These are phyloP conservation scores for Sophora flavescens DNA, from an alignment of 306 rosid genomes.

Conservation along the genomic window DNA sequence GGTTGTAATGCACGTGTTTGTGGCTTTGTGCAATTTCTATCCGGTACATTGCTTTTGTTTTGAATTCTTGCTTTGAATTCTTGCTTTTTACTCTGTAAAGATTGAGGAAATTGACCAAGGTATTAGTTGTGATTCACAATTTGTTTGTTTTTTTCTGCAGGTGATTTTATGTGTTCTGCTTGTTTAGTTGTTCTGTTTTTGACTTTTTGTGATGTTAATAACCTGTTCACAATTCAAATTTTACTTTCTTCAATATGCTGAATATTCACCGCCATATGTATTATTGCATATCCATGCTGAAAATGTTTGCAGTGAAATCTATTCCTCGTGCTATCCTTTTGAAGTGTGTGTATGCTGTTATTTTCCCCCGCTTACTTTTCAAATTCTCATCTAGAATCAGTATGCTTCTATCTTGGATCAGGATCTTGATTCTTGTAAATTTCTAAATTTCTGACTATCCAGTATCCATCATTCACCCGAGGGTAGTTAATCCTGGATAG, in stretches of 20 bases:
- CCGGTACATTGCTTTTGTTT: slow-evolving; percentile 8
- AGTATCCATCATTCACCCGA: too few species aligned
- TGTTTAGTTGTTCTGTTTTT: slow-evolving; percentile 16
- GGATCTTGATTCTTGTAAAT: not conserved
- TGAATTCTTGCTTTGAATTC: slow-evolving; percentile 28
- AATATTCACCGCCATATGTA: not conserved
- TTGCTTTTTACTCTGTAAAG: slow-evolving; percentile 39
- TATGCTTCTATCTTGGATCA: not conserved
- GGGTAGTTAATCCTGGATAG: too few species aligned
- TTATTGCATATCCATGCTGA: not conserved
- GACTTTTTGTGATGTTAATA: slow-evolving; percentile 9
- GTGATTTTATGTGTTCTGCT: not conserved
- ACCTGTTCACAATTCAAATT: not conserved
- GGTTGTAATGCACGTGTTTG: slow-evolving; percentile 33
- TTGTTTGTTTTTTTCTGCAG: slow-evolving; percentile 25
- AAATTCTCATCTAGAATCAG: too few species aligned
- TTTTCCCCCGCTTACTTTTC: too few species aligned
- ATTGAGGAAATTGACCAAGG: slow-evolving; percentile 38
- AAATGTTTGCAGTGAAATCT: slow-evolving; percentile 7
- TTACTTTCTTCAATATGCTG: not conserved
- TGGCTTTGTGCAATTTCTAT: not conserved
- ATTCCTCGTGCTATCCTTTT: slow-evolving; percentile 2
- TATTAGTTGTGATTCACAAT: slow-evolving; percentile 18
- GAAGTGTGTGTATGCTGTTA: too few species aligned
- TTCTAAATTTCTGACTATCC: too few species aligned